Base-by-base conservation (phyloP, 2,329 filamentous ascomycete species). In the Diaporthe citri region DNA sequence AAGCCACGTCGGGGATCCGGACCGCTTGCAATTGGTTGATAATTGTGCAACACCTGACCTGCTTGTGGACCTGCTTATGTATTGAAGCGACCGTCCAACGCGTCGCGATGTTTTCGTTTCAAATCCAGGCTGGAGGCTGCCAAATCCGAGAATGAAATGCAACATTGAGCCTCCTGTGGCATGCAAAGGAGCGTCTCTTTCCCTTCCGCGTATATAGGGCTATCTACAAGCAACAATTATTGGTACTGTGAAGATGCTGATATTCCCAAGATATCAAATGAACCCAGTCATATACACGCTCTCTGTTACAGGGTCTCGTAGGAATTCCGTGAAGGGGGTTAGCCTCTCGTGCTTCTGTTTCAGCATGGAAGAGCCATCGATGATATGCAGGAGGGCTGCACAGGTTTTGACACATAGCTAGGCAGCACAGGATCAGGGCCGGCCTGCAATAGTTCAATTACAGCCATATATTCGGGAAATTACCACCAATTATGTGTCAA, bases 271-370 rank as follows among this genome's bases (percentile, higher is more conserved):
- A 5, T 34, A 13, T 25, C 9, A 25, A 13, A 12, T 0, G 8
- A 28, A 52, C 31, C 43, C 31, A 39, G 43, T 39, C 62, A 20
- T 52, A 52, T 52, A 52, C 15, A 20, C 8, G 5, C 12, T 10
- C 22, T 52, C 12, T 15, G 12, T 6, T 52, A 41, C 55, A 39
- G 46, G 46, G 9, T 52, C 48, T 67, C 64, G 64, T 36, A 28
- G 22, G 46, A 67, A 52, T 67, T 67, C 22, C 64, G 64, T 39
- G 15, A 67, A 67, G 2, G n/a, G 64, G 64, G n/a, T 22, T 67
- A 67, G 64, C 46, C 46, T 67, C n/a, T 20, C 9, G 34, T 39
- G 13, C 31, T 48, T 67, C 62, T 67, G 64, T 67, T 67, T 67
- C 64, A 67, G 64, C 31, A 34, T 67, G 46, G 64, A 22, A 28